phyloP scores from a whole-genome alignment of 805 yeast genomes.

The Zygosaccharomyces kombuchaensis region DNA sequence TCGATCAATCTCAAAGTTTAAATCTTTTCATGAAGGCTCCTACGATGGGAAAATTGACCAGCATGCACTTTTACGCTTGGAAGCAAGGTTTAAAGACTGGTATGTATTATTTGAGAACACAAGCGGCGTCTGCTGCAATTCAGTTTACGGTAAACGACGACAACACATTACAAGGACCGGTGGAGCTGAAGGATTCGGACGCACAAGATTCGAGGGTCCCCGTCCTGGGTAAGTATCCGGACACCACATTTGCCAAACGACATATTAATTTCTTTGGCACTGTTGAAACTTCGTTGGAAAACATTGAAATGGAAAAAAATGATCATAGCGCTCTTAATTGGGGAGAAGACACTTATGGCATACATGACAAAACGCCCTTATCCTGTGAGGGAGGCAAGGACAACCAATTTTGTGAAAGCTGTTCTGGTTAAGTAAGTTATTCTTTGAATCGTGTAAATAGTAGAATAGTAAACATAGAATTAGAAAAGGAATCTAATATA shows the following conservation, averaged over 20 bases:
- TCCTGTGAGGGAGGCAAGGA: constrained; percentile 86
- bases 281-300: constrained; percentile 36
- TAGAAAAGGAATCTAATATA: constrained; percentile 4
- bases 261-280: constrained; percentile 23
- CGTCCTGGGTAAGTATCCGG: constrained; percentile 14
- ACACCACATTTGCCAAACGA: constrained; percentile 16
- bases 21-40: constrained; percentile 86
- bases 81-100: constrained; percentile 97
- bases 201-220: constrained; percentile 57
- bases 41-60: constrained; percentile 92
- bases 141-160: constrained; percentile 72
- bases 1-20: constrained; percentile 90
- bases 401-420: constrained; percentile 94
- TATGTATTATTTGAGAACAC: constrained; percentile 95
- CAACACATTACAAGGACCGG: constrained; percentile 25
- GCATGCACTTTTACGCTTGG: constrained; percentile 99
- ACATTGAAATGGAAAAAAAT: constrained; percentile 40
- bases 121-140: constrained; percentile 96
- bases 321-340: constrained; percentile 21
- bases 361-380: constrained; percentile 81
- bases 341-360: constrained; percentile 58
- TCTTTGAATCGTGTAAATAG: neutral
- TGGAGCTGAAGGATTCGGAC: constrained; percentile 11
- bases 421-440: constrained; percentile 65
- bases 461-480: neutral